Evolutionary conservation across 1,139 yeast genomes (phyloP).

Genomic region (Zygoascus sp.): DNA sequence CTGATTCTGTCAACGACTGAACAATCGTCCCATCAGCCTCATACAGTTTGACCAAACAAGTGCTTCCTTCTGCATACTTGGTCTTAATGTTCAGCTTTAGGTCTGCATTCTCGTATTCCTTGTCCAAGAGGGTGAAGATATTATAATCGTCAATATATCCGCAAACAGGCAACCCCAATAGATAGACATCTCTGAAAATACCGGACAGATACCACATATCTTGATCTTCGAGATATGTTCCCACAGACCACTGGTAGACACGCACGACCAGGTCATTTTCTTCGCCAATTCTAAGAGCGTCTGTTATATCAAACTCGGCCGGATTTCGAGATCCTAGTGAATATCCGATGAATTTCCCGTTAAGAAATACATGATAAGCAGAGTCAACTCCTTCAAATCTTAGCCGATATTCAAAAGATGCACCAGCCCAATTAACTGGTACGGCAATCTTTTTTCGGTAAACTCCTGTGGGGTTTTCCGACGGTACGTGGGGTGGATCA

Average conservation of each 20-base stretch:
- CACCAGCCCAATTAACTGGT: slow-evolving; percentile 14
- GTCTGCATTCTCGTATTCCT: slow-evolving; percentile 15
- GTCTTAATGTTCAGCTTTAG: slow-evolving; percentile 8
- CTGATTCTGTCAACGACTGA: not conserved
- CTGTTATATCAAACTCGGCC: slow-evolving; percentile 34
- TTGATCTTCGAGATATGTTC: slow-evolving; percentile 38
- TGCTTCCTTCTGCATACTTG: not conserved
- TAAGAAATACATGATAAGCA: slow-evolving; percentile 35
- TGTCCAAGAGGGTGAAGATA: slow-evolving; percentile 18
- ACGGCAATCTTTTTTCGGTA: slow-evolving; percentile 27
- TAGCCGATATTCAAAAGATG: slow-evolving; percentile 20
- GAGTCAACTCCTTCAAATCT: slow-evolving; percentile 38
- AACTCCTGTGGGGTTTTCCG: slow-evolving; percentile 35
- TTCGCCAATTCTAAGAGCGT: slow-evolving; percentile 10
- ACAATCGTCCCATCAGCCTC: slow-evolving; percentile 6
- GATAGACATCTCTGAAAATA: slow-evolving; percentile 27
- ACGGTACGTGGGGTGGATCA: slow-evolving; percentile 35
- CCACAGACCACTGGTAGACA: slow-evolving; percentile 36
- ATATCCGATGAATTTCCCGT: slow-evolving; percentile 33
- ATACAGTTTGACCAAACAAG: slow-evolving; percentile 1
- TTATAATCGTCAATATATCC: slow-evolving; percentile 26
- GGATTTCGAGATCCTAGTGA: slow-evolving; percentile 36
- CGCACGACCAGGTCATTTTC: slow-evolving; percentile 26
- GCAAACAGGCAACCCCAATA: slow-evolving; percentile 20
- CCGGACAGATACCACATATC: slow-evolving; percentile 40